These are phyloP conservation scores for Trypanosoma conorhini DNA, from an alignment of 208 protist genomes.

Conservation along the genomic window DNA sequence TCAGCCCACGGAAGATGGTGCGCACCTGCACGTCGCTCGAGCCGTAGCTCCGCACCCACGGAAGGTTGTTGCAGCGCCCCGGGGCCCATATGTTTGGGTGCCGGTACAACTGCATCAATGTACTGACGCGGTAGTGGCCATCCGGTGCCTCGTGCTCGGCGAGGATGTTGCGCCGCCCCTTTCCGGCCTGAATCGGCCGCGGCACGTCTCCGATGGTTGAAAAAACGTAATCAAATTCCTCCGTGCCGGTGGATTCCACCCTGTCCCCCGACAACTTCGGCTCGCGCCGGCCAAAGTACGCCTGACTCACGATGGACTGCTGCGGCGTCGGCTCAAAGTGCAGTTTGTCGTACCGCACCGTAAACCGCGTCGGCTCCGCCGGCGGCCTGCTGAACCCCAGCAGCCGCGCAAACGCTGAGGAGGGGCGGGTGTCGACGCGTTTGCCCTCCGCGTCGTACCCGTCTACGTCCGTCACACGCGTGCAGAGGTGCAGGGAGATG, in stretches of 20 bases:
- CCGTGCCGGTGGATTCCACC: slow-evolving; percentile 32
- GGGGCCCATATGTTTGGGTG: slow-evolving; percentile 75
- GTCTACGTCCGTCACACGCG: slow-evolving; percentile 57
- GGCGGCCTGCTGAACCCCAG: slow-evolving; percentile 21
- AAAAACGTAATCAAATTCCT: slow-evolving; percentile 87
- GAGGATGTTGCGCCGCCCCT: slow-evolving; percentile 51
- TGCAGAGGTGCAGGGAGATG: slow-evolving; percentile 50
- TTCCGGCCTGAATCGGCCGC: slow-evolving; percentile 47
- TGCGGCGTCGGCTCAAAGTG: slow-evolving; percentile 37
- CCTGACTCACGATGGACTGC: slow-evolving; percentile 78
- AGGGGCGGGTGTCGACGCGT: slow-evolving; percentile 3
- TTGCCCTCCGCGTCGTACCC: slow-evolving; percentile 33
- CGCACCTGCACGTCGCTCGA: slow-evolving; percentile 73
- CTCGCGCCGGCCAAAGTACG: slow-evolving; percentile 63
- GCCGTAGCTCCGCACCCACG: slow-evolving; percentile 61
- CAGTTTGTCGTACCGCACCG: slow-evolving; percentile 53
- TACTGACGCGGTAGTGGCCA: slow-evolving; percentile 84
- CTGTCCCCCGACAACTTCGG: slow-evolving; percentile 32
- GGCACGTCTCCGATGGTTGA: slow-evolving; percentile 68
- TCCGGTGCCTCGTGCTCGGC: slow-evolving; percentile 64
- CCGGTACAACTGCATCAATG: slow-evolving; percentile 80
- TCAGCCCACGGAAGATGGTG: slow-evolving; percentile 75
- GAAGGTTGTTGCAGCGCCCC: slow-evolving; percentile 79
- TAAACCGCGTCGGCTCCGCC: slow-evolving; percentile 38
- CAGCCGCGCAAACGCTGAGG: slow-evolving; percentile 10